Evolutionary conservation across 2,329 filamentous ascomycete species (phyloP).

Genomic region (Fusarium luffae): DNA sequence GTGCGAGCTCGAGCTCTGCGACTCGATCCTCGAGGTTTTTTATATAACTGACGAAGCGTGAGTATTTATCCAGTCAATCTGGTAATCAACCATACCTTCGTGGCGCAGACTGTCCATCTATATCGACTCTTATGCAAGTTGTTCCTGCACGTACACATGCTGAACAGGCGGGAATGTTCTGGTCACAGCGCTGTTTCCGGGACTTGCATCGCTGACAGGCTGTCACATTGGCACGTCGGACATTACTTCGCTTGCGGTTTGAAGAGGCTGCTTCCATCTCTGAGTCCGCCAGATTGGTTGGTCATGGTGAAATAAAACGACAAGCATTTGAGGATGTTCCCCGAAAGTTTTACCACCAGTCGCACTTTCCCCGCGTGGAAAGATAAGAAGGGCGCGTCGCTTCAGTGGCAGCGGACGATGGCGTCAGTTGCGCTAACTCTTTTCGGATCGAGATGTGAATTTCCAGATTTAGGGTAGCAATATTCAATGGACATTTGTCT

Average conservation of each 20-base stretch:
- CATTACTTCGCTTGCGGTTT: slow-evolving; percentile 16
- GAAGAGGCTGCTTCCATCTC: slow-evolving; percentile 1
- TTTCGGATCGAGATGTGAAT: not conserved
- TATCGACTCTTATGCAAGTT: slow-evolving; percentile 32
- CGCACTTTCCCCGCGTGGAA: not conserved
- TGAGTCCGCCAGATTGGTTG: not conserved
- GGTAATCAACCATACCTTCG: slow-evolving; percentile 13
- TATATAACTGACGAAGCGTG: slow-evolving; percentile 33
- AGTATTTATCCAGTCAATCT: not conserved
- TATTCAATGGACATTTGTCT: not conserved
- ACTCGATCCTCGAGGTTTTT: slow-evolving; percentile 44
- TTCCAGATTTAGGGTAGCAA: not conserved
- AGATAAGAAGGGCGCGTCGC: not conserved
- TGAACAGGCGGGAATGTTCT: slow-evolving; percentile 38
- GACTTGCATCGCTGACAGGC: slow-evolving; percentile 35
- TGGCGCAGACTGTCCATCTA: slow-evolving; percentile 26
- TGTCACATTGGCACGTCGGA: slow-evolving; percentile 38
- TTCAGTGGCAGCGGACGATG: not conserved
- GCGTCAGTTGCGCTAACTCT: not conserved
- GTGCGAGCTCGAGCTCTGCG: slow-evolving; percentile 36
- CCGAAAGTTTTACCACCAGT: not conserved
- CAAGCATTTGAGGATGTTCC: not conserved
- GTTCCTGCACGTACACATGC: slow-evolving; percentile 28
- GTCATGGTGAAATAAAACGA: not conserved
- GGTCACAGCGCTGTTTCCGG: slow-evolving; percentile 41